These are phyloP conservation scores for Solioccasus polychromus DNA, from an alignment of 768 basidiomycete genomes.

Conservation along the genomic window DNA sequence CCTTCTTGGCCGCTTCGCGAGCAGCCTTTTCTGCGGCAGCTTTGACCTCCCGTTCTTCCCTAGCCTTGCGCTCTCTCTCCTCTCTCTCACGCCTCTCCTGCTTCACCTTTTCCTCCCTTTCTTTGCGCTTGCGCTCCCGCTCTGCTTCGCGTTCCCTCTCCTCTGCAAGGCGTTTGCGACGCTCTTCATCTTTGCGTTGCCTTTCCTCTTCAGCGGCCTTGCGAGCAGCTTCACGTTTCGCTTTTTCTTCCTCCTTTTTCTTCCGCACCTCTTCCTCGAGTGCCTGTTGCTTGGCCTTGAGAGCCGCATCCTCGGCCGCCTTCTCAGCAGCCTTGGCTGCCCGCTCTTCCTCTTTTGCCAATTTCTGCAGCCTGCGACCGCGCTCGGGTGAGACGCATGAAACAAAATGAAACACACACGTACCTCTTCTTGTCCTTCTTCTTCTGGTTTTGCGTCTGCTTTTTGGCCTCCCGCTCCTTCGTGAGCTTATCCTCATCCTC, in stretches of 20 bases:
- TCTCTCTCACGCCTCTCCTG: constrained; percentile 54
- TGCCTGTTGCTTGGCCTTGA: constrained; percentile 71
- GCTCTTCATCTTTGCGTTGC: constrained; percentile 79
- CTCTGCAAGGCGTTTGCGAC: constrained; percentile 68
- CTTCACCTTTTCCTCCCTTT: constrained; percentile 64
- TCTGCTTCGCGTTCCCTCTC: constrained; percentile 80
- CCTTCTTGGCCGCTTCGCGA: constrained; percentile 36
- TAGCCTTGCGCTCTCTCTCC: constrained; percentile 60
- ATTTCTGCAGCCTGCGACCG: constrained; percentile 74
- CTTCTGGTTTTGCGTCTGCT: constrained; percentile 92
- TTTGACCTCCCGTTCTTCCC: constrained; percentile 64
- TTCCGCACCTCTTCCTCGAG: constrained; percentile 79
- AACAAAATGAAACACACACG: constrained; percentile 26
- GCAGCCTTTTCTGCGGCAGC: constrained; percentile 47
- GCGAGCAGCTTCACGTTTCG: constrained; percentile 68
- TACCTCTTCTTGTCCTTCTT: constrained; percentile 99
- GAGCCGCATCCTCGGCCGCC: constrained; percentile 80
- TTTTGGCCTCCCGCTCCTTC: constrained; percentile 88
- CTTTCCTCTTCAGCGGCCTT: constrained; percentile 83
- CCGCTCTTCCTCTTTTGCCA: constrained; percentile 89
- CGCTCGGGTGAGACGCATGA: constrained; percentile 2
- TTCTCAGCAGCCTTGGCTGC: constrained; percentile 81
- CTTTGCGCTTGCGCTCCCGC: constrained; percentile 68
- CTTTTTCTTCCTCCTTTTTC: constrained; percentile 86
- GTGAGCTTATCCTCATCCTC: constrained; percentile 91